These are phyloP conservation scores for Aspergillus steynii DNA, from an alignment of 495 filamentous ascomycete genomes.

Conservation along the genomic window DNA sequence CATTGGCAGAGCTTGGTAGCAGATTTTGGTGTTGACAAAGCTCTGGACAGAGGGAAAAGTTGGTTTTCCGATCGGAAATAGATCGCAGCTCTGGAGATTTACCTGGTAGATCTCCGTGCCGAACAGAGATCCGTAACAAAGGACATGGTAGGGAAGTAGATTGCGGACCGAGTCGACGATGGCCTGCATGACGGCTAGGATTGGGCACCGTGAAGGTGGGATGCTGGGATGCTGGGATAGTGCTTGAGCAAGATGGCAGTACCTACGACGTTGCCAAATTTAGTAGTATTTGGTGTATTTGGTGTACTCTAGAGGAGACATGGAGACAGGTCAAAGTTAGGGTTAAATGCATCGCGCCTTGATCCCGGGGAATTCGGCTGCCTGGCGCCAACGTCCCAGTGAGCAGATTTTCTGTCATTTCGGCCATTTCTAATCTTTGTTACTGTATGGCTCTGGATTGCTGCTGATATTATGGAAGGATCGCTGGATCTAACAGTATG, in stretches of 20 bases:
- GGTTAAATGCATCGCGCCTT: neutral
- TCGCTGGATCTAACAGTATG: too few relatives aligned
- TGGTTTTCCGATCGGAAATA: neutral
- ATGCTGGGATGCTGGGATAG: neutral
- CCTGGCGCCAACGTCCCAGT: neutral
- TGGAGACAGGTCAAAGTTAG: neutral
- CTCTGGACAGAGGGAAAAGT: slow-evolving; percentile 26
- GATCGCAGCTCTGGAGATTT: neutral
- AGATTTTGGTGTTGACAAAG: slow-evolving; percentile 55
- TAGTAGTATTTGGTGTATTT: too few relatives aligned
- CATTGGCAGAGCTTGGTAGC: slow-evolving; percentile 44
- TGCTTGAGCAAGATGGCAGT: neutral
- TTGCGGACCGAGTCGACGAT: slow-evolving; percentile 19
- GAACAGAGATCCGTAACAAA: slow-evolving; percentile 53
- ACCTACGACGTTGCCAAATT: neutral
- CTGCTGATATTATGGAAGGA: neutral
- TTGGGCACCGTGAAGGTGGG: neutral
- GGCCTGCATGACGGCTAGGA: slow-evolving; percentile 13
- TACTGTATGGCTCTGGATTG: neutral
- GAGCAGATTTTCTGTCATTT: neutral
- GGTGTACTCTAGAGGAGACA: too few relatives aligned
- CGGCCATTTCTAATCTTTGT: neutral
- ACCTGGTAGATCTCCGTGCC: slow-evolving; percentile 53
- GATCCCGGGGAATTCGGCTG: neutral
- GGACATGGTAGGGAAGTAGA: slow-evolving; percentile 42